Evolutionary conservation across 2,329 filamentous ascomycete species (phyloP), one percentile per base, ranked within the genome.

Genomic region (Penicillium italicum): DNA sequence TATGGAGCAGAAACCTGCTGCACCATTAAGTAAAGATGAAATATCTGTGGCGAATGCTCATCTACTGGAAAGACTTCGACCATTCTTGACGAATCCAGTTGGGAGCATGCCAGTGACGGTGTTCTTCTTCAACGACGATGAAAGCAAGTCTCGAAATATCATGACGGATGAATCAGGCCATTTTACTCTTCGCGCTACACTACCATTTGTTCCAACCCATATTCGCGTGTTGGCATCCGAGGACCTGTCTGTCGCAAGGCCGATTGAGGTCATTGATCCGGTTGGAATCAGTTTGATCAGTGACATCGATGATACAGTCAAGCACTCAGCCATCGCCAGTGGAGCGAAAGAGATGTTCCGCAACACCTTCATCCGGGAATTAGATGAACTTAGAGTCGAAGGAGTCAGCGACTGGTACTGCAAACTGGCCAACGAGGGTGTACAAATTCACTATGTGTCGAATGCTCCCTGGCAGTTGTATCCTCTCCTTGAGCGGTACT

Each of bases 401-500:
- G 94, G 94, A 2, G 92, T 97, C 20, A 84, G 80, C 55, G 90
- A 95, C 59, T 97, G 94, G 93, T 99, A 97, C 69, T 85, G 80
- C 34, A 80, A 80, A 20, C 81, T 99, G 75, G 82, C 88, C 37
- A 80, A 85, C 20, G 85, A 93, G 76, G 91, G 92, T 18, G 93
- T 97, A 24, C 85, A 86, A 65, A 82, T 99, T 50, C 95, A 99
- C 70, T 99, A 99, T 72, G 95, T 96, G 62, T 99, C 94, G n/a
- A 99, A 99, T 74, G 96, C 93, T 48, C 94, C 94, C 0, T 99
- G 95, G 95, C 95, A 99, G 71, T 81, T 99, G 7, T 99, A 90
- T 66, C 94, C 94, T 0, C 85, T 97, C 2, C 78, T 99, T 11
- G 88, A 90, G 5, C 90, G 84, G 50, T 99, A 89, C 71, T 96